phyloP scores from a whole-genome alignment of 2,329 filamentous ascomycete species.

The Trichophyton simii region DNA sequence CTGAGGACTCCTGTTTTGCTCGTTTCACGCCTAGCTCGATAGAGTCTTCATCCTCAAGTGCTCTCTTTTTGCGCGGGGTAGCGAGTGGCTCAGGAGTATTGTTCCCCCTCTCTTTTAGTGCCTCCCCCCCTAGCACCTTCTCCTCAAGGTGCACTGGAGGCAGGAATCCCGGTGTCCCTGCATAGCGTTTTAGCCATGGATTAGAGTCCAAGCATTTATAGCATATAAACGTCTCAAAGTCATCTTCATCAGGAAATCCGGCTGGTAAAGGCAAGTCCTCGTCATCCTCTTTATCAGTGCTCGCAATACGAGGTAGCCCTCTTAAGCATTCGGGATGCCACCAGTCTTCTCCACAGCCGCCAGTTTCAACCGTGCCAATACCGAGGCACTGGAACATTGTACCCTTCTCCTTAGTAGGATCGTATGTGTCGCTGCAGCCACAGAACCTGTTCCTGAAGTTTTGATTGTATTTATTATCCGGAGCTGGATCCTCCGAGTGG shows the following conservation, averaged over 20 bases:
- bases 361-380: constrained; percentile 62
- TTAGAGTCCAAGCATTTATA: constrained; percentile 83
- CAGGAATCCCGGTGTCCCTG: constrained; percentile 66
- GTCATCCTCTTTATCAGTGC: constrained; percentile 29
- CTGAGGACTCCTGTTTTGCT: constrained; percentile 34
- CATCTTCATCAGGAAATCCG: constrained; percentile 78
- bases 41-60: constrained; percentile 41
- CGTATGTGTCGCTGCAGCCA: constrained; percentile 75
- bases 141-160: constrained; percentile 47
- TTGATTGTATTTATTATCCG: constrained; percentile 79
- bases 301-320: constrained; percentile 51
- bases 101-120: neutral
- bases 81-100: constrained; percentile 13
- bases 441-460: constrained; percentile 93
- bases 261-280: constrained; percentile 58
- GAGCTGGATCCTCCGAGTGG: constrained; percentile 56
- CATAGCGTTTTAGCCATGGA: constrained; percentile 87
- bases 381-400: constrained; percentile 98
- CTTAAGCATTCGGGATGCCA: constrained; percentile 90
- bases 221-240: constrained; percentile 82
- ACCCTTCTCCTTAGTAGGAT: constrained; percentile 77
- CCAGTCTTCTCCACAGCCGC: constrained; percentile 94
- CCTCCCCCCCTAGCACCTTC: neutral
- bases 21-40: constrained; percentile 37
- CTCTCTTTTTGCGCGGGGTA: constrained; percentile 49